Evolutionary conservation across 805 yeast genomes (phyloP).

Genomic region (Candida sphagnicola): DNA sequence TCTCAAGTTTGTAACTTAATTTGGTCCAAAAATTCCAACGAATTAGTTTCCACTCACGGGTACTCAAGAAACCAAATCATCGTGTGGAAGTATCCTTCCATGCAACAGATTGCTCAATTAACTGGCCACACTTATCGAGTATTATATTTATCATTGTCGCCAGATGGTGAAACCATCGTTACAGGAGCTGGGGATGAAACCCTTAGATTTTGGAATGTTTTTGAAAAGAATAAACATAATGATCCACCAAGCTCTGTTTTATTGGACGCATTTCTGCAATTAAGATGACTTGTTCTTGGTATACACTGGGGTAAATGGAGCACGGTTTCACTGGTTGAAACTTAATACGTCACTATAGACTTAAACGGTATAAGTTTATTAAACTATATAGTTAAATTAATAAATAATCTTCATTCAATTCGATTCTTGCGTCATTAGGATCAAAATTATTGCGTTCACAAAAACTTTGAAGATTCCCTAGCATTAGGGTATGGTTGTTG

Average conservation of each 20-base stretch:
- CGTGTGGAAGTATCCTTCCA: conserved; percentile 89
- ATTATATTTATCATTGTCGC: conserved; percentile 81
- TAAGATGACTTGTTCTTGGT: conserved; percentile 56
- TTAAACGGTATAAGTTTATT: too few species aligned
- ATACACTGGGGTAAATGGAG: too few species aligned
- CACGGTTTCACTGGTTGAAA: conserved; percentile 2
- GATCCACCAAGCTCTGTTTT: conserved; percentile 59
- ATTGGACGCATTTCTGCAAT: conserved; percentile 70
- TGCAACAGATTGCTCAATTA: conserved; percentile 90
- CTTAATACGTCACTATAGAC: too few species aligned
- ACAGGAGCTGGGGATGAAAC: conserved; percentile 99
- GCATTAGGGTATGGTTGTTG: conserved; percentile 12
- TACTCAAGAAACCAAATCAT: conserved; percentile 86
- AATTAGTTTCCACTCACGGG: conserved; percentile 92
- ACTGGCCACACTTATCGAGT: conserved; percentile 95
- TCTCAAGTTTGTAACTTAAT: conserved; percentile 92
- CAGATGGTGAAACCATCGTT: conserved; percentile 94
- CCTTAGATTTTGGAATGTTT: conserved; percentile 90
- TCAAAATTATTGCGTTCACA: conserved; percentile 22
- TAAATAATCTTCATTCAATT: conserved; percentile 28
- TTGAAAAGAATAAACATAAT: conserved; percentile 67
- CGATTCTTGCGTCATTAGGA: conserved; percentile 18
- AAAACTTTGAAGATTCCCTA: conserved; percentile 25
- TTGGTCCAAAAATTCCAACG: conserved; percentile 92
- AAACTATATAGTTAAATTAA: conserved; percentile 13